These are phyloP conservation scores for Rhizopus stolonifer DNA, from an alignment of 371 early-diverging fungal species.

Conservation along the genomic window DNA sequence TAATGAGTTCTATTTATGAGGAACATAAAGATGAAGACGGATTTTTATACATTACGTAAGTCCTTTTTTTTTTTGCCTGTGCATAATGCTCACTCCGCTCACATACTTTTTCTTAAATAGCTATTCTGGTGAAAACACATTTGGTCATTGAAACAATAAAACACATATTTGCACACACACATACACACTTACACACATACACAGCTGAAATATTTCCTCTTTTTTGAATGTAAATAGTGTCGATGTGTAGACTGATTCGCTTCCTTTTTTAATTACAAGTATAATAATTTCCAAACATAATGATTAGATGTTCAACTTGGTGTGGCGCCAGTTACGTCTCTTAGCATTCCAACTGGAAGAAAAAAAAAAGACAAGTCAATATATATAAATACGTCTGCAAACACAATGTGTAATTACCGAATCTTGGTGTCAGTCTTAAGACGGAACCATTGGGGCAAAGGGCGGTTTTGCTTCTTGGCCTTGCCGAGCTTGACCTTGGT, in stretches of 20 bases:
- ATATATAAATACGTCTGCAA: no score
- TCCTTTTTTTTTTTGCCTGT: background rate
- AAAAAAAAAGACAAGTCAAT: background rate
- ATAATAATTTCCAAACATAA: background rate
- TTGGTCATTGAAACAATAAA: no score
- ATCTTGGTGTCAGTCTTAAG: constrained; percentile 94
- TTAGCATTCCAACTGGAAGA: constrained; percentile 96
- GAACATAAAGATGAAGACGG: constrained; percentile 80
- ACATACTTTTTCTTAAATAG: constrained; percentile 21
- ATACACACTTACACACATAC: no score
- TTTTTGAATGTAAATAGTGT: background rate
- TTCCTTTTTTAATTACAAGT: background rate
- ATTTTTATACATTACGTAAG: constrained; percentile 84
- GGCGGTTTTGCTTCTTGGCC: constrained; percentile 98
- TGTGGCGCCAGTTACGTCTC: constrained; percentile 98
- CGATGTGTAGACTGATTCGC: background rate
- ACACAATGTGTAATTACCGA: constrained; percentile 59
- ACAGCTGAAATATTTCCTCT: background rate
- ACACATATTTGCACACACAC: no score
- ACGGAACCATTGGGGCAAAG: constrained; percentile 97
- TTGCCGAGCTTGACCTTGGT: constrained; percentile 98
- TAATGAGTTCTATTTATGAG: constrained; percentile 88
- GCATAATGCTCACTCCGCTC: background rate
- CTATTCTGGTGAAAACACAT: constrained; percentile 82
- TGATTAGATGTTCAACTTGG: constrained; percentile 88